Base-by-base conservation (phyloP, 192 early-diverging fungal genomes). In the Entomortierella beljakovae region DNA sequence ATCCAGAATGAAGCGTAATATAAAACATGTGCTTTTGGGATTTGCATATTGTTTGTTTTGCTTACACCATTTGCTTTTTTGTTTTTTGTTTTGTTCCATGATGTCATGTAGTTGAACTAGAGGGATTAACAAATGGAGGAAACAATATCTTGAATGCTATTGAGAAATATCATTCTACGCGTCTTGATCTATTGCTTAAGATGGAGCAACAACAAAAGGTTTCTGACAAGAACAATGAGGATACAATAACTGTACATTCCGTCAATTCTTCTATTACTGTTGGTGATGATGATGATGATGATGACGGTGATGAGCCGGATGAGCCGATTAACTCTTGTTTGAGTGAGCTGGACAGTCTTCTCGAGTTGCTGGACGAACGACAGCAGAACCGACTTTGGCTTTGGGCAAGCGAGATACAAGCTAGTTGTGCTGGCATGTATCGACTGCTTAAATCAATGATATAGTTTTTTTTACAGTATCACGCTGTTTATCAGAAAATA, bases 101-200 rank as follows among this genome's bases (percentile, higher is more conserved):
- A 1, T 25, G 34, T 57, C 33, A 33, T 53, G 10, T 48, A 67
- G 64, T 9, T 2, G 64, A 67, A n/a, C 4, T 67, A 3, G 16
- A 56, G 10, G 28, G 20, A 20, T 2, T 56, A 15, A 57, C 33
- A 26, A 57, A 57, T 20, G 64, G 64, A 5, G 64, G 29, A 3
- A 67, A 67, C n/a, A 53, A 57, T 22, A 67, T 67, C 10, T 31
- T 67, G 7, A 13, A 8, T 43, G 23, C 42, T 38, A 33, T 57
- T 7, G 64, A 43, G 2, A 42, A 18, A 13, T 57, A 32, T 31
- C 2, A 57, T 25, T 8, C 16, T 1, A 40, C 34, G 0, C 64
- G 64, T 8, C 26, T 26, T 9, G 64, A 57, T 8, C 38, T 67
- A 0, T 20, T 67, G 34, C 22, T 29, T 20, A 67, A 56, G 28